Evolutionary conservation across 352 stramenopile species (phyloP), one percentile per base, ranked within the genome.

Genomic region (Phytophthora ramorum): DNA sequence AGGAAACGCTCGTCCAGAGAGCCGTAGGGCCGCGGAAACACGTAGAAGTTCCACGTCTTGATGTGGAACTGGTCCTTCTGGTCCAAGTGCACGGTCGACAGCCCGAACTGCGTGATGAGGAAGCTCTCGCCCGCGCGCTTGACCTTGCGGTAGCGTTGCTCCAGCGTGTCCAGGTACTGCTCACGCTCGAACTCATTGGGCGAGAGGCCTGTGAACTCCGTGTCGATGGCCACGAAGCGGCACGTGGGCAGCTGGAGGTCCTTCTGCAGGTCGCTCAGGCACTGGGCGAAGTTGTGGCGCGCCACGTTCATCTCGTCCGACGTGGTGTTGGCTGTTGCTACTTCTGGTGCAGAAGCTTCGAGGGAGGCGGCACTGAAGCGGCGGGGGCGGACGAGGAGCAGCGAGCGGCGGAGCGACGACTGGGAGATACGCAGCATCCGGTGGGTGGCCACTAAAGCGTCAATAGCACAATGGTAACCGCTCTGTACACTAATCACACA

Each of bases 11-110:
- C 74, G 61, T 96, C 87, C 49, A 77, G 55, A 7, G 80, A 71
- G 40, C 74, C 74, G 43, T 91, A 90, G 17, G 85, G 81, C 2
- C 83, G 74, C 7, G 87, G 87, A 52, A 93, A 94, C 10, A 96
- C 73, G 69, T 91, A 96, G 63, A 96, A 93, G 71, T 96, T 96
- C 82, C 81, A 96, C n/a, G 83, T 91, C 63, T 82, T 85, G 71
- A 93, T 84, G 32, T 76, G 64, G 53, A 85, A 73, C 58, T 89
- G 65, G 38, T 87, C 66, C 44, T 76, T 58, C 20, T 82, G 67
- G 59, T 91, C 75, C 26, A 92, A 48, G 55, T 91, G 84, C 51
- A 93, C 85, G 16, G 80, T 89, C 20, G 83, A 91, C 38, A 96
- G 71, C 2, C 87, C 87, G 70, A 93, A 90, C 66, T 96, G 87